Evolutionary conservation across 2,329 filamentous ascomycete species (phyloP), one percentile per base, ranked within the genome.

Genomic region (Aschersonia sp.): DNA sequence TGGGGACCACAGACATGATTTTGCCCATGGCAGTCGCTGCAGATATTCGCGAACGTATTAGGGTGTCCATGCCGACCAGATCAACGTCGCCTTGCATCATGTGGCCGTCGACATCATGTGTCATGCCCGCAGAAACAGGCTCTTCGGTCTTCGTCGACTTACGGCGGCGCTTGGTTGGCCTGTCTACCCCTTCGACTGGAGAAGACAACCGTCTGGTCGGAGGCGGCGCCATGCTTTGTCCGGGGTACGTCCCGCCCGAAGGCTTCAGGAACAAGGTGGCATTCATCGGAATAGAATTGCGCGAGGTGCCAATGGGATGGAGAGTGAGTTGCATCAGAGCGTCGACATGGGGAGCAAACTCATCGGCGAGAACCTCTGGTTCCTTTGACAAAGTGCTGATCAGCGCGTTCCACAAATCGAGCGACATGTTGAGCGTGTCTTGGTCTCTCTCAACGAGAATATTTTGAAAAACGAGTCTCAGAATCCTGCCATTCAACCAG

Each of bases 61-160:
- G 78, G 5, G 82, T 82, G 51, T 98, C 92, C 57, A 85, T 78
- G 32, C 92, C 89, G 30, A 98, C 89, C 42, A 98, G 73, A 59
- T 98, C 94, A 44, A 97, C 83, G 58, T 98, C 94, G 46, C 94
- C 92, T 61, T 91, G 86, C 71, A 98, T 89, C 84, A 98, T 96
- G 55, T 94, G 89, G 7, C 89, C 92, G 62, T 98, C 92, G 20
- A 98, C 88, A 62, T 98, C 95, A 64, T 98, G 92, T 1, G 84
- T 78, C n/a, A 84, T 70, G n/a, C 70, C 76, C 4, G 75, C 67
- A 1, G 77, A 68, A 1, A 76, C 69, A 6, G 75, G 66, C 31
- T 89, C 84, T 48, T 92, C 86, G 28, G 77, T 68, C 69, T 94
- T 94, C n/a, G 85, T 81, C 0, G 85, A 85, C 64, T 89, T 94